phyloP scores from a whole-genome alignment of 805 yeast genomes.

The Candida caryicola region DNA sequence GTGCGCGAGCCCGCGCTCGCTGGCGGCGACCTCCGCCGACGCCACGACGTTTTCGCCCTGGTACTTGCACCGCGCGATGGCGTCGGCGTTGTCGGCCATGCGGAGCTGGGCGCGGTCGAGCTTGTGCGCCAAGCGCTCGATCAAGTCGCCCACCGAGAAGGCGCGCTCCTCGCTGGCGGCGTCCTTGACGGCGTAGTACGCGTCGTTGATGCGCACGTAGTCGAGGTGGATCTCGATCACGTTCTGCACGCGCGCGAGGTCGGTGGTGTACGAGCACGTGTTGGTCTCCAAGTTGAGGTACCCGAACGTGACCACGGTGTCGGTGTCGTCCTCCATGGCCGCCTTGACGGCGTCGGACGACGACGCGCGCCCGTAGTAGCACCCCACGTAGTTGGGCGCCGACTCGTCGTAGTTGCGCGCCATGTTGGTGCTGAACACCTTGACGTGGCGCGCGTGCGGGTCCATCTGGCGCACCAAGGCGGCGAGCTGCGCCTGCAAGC shows the following conservation, averaged over 20 bases:
- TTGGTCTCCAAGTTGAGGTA: conserved; percentile 42
- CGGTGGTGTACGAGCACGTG: conserved; percentile 22
- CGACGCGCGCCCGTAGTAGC: conserved; percentile 63
- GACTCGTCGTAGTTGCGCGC: conserved; percentile 79
- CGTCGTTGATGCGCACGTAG: conserved; percentile 35
- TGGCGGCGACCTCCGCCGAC: conserved; percentile 3
- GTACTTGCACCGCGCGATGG: conserved; percentile 17
- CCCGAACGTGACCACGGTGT: conserved; percentile 71
- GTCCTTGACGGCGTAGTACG: conserved; percentile 19
- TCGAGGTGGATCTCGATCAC: conserved; percentile 43
- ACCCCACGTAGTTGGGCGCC: conserved; percentile 63
- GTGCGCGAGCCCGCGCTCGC: conserved; percentile 7
- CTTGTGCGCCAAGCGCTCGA: conserved; percentile 24
- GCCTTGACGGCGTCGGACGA: conserved; percentile 15
- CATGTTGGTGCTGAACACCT: conserved; percentile 54
- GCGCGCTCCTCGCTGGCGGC: conserved; percentile 20
- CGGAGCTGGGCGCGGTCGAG: conserved; percentile 16
- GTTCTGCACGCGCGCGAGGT: conserved; percentile 21
- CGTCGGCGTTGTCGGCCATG: background rate
- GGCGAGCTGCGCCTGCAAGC: conserved; percentile 43
- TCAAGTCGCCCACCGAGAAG: conserved; percentile 32
- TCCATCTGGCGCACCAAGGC: conserved; percentile 43
- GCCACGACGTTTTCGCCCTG: conserved; percentile 7
- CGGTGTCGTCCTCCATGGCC: conserved; percentile 47
- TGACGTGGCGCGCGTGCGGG: conserved; percentile 22